Base-by-base conservation (phyloP, 108 stramenopile species). In the Cyclotella cryptica region DNA sequence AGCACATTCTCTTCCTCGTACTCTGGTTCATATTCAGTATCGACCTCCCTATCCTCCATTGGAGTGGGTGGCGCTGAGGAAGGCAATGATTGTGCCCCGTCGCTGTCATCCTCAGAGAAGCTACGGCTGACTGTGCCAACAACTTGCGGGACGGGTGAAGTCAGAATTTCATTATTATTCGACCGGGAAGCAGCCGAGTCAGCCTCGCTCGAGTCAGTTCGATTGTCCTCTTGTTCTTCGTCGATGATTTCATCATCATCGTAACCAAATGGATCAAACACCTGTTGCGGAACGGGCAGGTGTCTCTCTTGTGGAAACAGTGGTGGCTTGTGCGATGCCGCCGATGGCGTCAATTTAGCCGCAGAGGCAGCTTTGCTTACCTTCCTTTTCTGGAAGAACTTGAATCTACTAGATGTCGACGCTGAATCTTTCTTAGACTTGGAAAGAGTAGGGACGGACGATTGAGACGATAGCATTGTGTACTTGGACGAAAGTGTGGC, bases 181-280 rank as follows among this genome's bases (percentile, higher is more conserved):
- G 75, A 63, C 15, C 54, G n/a, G 8, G 70, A 57, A 39, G 52
- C 70, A 30, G 64, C 29, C 3, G 63, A 65, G 10, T 41, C 78
- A 18, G 52, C 63, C 6, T 64, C 52, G 40, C 27, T 66, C 9
- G 15, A 42, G 15, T 53, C 62, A 9, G 17, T 63, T 65, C 9
- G 28, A 10, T 19, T 62, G 35, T 41, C 28, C 10, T 72, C 60
- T 41, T 69, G 42, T 21, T 29, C 29, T 17, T 75, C 53, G 51
- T 75, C 52, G 14, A 52, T n/a, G 21, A 51, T 35, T 2, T 35
- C 40, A 40, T 71, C 69, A 17, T 15, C 43, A 42, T 82, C 75
- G 22, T 69, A 47, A 27, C 81, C 44, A 58, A 82, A 83, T 35
- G 82, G 82, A 72, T 83, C 82, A 64, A 76, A 83, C 19, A 77